Percentiles rank a stretch among this genome's conserved stretches.
These are phyloP conservation scores for Candida wancherniae DNA, from an alignment of 805 yeast species.

Conservation along the genomic window DNA sequence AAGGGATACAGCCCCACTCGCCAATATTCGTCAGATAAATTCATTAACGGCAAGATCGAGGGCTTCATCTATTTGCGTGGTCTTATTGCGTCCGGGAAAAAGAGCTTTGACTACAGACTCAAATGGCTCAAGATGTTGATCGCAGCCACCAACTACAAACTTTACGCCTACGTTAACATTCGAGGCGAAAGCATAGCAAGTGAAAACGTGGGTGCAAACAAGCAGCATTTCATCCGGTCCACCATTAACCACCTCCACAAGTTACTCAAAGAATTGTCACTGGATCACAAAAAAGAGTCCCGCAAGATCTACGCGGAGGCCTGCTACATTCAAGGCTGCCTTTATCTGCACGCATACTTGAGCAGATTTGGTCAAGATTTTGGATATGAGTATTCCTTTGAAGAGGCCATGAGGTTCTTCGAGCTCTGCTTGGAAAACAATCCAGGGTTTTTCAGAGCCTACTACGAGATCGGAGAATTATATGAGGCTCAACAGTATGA, in stretches of 20 bases:
- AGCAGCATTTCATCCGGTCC: slow-evolving; percentile 34
- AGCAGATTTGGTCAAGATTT: slow-evolving; percentile 32
- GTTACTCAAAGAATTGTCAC: slow-evolving; percentile 29
- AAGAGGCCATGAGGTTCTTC: slow-evolving; percentile 27
- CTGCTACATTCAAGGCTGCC: slow-evolving; percentile 34
- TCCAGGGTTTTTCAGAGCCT: slow-evolving; percentile 29
- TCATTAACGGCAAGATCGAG: slow-evolving; percentile 28
- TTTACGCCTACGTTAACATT: slow-evolving; percentile 39
- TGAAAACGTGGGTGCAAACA: slow-evolving; percentile 28
- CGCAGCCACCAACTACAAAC: slow-evolving; percentile 33
- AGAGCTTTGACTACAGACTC: slow-evolving; percentile 36
- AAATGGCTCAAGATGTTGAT: slow-evolving; percentile 42
- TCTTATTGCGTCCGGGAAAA: slow-evolving; percentile 38
- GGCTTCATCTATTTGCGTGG: slow-evolving; percentile 31
- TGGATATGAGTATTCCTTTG: slow-evolving; percentile 26
- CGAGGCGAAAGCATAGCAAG: slow-evolving; percentile 34
- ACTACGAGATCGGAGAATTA: slow-evolving; percentile 37
- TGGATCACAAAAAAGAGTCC: slow-evolving; percentile 10
- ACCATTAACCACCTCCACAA: slow-evolving; percentile 34
- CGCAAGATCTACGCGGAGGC: slow-evolving; percentile 25
- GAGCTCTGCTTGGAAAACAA: slow-evolving; percentile 29
- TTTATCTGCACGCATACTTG: slow-evolving; percentile 32
- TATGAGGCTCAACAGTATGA: slow-evolving; percentile 29
- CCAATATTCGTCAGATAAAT: slow-evolving; percentile 18
- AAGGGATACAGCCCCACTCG: slow-evolving; percentile 3